Conservation (phyloP, 768 basidiomycete species). For the Gyrodon lividus region DNA sequence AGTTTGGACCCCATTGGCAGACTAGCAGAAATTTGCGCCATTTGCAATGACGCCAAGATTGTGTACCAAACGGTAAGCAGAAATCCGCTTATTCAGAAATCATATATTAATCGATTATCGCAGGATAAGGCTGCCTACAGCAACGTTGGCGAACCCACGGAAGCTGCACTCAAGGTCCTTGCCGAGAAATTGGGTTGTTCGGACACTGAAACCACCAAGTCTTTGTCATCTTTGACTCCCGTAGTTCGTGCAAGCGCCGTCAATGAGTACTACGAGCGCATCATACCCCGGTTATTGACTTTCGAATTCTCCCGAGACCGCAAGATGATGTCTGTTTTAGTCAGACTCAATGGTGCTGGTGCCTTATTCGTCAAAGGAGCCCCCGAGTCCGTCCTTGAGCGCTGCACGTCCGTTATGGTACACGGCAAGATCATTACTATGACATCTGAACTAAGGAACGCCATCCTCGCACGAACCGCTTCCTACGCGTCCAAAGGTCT, state of each 20-base stretch:
- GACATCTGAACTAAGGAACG: slow-evolving; percentile 54
- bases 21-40: slow-evolving; percentile 85
- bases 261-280: slow-evolving; percentile 77
- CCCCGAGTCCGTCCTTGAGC: slow-evolving; percentile 91
- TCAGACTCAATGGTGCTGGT: slow-evolving; percentile 63
- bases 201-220: slow-evolving; percentile 54
- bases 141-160: slow-evolving; percentile 95
- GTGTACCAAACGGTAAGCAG: slow-evolving; percentile 70
- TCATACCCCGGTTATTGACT: slow-evolving; percentile 79
- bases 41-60: slow-evolving; percentile 94
- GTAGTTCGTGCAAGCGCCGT: slow-evolving; percentile 74
- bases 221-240: slow-evolving; percentile 55
- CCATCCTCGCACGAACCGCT: slow-evolving; percentile 63
- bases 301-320: slow-evolving; percentile 98
- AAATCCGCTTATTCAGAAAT: neutral
- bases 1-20: slow-evolving; percentile 72
- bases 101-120: slow-evolving; percentile 4
- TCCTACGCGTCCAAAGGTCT: slow-evolving; percentile 81
- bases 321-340: slow-evolving; percentile 99
- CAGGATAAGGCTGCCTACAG: slow-evolving; percentile 79
- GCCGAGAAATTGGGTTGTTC: slow-evolving; percentile 90
- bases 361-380: slow-evolving; percentile 93
- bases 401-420: slow-evolving; percentile 73
- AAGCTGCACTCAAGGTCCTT: slow-evolving; percentile 93
- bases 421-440: slow-evolving; percentile 65